Evolutionary conservation across 2,329 filamentous ascomycete genomes (phyloP).

Genomic region (Colletotrichum tropicale): DNA sequence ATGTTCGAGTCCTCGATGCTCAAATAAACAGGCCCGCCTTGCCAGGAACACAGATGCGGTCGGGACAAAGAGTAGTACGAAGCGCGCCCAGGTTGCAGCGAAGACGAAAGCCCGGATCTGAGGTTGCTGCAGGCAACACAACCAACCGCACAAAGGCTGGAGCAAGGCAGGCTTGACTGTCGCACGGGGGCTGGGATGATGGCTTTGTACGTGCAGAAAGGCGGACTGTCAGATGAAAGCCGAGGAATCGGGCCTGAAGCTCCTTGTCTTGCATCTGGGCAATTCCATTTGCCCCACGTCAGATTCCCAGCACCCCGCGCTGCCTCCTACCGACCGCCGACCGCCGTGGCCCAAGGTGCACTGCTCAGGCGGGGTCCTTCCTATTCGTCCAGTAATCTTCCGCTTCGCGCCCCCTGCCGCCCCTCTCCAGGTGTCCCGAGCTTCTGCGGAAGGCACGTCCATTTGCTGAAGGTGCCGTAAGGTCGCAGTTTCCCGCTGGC

Average conservation of each 20-base stretch:
- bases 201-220: conserved; percentile 17
- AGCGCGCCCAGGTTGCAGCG: background rate
- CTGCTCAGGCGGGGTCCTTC: conserved; percentile 3
- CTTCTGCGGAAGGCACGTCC: background rate
- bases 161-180: background rate
- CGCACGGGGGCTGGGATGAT: conserved; percentile 9
- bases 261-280: conserved; percentile 20
- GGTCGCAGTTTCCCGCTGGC: background rate
- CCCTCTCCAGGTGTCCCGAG: background rate
- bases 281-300: conserved; percentile 17
- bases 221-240: conserved; percentile 19
- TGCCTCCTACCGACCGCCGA: background rate
- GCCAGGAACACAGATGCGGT: background rate
- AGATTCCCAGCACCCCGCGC: conserved; percentile 17
- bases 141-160: background rate
- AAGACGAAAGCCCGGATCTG: background rate
- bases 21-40: background rate
- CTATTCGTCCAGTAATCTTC: conserved; percentile 8
- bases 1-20: background rate
- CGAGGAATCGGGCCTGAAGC: conserved; percentile 20
- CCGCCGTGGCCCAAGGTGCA: background rate
- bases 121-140: background rate
- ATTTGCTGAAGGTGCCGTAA: background rate
- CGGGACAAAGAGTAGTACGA: background rate
- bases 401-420: background rate